Conservation (phyloP, 2,329 filamentous ascomycete species). For the Chaetomium sp. region DNA sequence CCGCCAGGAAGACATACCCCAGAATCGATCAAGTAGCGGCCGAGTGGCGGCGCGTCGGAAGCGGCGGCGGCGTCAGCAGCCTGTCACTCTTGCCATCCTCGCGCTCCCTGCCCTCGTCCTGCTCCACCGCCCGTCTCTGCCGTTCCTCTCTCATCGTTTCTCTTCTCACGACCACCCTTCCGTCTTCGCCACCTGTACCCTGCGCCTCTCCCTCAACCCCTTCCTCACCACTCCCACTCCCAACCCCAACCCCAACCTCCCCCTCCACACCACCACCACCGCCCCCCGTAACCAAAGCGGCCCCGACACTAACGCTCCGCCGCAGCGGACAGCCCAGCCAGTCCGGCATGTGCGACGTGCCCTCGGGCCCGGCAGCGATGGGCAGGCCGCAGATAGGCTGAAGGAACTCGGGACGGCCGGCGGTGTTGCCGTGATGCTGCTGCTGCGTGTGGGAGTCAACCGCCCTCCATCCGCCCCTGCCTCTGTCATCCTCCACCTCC, state of each 20-base stretch:
- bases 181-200: background rate
- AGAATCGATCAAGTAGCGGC: slow-evolving; percentile 9
- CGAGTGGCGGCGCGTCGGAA: slow-evolving; percentile 16
- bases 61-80: background rate
- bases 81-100: background rate
- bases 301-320: background rate
- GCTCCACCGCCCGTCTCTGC: background rate
- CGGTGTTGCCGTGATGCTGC: background rate
- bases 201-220: background rate
- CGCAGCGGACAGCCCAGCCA: slow-evolving; percentile 38
- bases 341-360: slow-evolving; percentile 39
- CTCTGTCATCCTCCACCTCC: background rate
- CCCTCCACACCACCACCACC: background rate
- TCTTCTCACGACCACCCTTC: background rate
- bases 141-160: background rate
- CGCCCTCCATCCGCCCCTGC: background rate
- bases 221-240: background rate
- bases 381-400: slow-evolving; percentile 43
- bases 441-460: background rate
- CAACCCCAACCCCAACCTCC: background rate
- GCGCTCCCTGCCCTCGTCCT: background rate
- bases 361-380: slow-evolving; percentile 48
- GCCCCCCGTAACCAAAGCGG: background rate
- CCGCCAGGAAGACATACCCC: slow-evolving; percentile 2
- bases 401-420: background rate